These are phyloP conservation scores for Cladorrhinum samala DNA, from an alignment of 495 filamentous ascomycete genomes.

Conservation along the genomic window DNA sequence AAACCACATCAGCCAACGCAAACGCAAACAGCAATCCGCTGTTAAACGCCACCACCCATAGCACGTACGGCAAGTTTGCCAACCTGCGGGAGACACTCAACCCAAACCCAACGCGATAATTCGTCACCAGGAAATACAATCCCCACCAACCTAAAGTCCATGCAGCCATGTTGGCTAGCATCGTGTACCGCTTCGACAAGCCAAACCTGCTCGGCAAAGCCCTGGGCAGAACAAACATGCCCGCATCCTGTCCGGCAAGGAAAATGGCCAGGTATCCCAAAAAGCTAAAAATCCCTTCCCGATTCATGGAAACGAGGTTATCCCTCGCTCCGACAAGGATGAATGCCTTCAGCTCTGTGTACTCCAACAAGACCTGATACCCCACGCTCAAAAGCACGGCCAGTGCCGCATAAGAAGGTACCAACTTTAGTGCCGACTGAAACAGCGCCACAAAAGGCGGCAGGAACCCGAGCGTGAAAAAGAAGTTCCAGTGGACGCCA, in stretches of 20 bases:
- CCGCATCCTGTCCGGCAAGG: conserved; percentile 76
- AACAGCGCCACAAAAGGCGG: conserved; percentile 88
- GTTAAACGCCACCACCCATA: conserved; percentile 91
- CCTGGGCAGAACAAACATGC: conserved; percentile 69
- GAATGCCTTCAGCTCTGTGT: conserved; percentile 69
- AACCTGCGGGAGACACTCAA: conserved; percentile 78
- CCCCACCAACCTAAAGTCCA: conserved; percentile 67
- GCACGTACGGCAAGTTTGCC: conserved; percentile 87
- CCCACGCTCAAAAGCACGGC: conserved; percentile 55
- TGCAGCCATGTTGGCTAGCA: conserved; percentile 53
- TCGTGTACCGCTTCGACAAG: conserved; percentile 40
- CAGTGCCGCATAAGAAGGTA: conserved; percentile 69
- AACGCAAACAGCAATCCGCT: conserved; percentile 70
- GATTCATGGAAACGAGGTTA: conserved; percentile 76
- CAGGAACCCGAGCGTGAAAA: conserved; percentile 88
- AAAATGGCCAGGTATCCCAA: conserved; percentile 93
- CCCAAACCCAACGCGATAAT: conserved; percentile 60
- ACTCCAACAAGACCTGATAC: conserved; percentile 73
- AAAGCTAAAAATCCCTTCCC: conserved; percentile 92
- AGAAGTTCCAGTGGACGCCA: conserved; percentile 99
- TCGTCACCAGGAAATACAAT: conserved; percentile 53
- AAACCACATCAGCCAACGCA: conserved; percentile 64
- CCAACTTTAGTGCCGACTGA: conserved; percentile 51
- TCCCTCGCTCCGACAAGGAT: conserved; percentile 77
- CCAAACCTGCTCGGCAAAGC: conserved; percentile 22